These are phyloP conservation scores for Malus asiatica DNA, from an alignment of 306 rosid genomes.

Conservation along the genomic window DNA sequence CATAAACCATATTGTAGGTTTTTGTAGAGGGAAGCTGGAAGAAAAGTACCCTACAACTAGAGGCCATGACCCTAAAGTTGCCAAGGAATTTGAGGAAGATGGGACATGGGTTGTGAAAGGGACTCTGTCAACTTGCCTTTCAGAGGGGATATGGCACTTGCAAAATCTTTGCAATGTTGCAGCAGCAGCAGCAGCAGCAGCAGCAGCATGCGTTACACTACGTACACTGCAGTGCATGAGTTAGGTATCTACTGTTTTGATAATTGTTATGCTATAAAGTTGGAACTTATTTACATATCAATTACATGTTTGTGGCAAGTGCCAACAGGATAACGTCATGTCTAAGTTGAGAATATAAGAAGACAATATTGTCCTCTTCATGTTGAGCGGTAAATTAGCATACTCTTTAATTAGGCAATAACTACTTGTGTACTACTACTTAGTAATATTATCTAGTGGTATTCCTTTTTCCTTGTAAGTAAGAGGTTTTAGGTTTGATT, in stretches of 20 bases:
- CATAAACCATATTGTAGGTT: neutral
- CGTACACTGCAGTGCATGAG: neutral
- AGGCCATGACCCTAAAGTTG: neutral
- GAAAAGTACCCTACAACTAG: neutral
- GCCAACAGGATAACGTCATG: neutral
- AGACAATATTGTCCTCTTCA: neutral
- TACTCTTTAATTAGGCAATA: too few species aligned
- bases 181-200: neutral
- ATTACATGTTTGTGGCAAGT: neutral
- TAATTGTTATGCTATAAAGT: neutral
- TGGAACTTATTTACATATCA: neutral
- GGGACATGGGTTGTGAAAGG: conserved; percentile 9
- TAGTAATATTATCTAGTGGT: too few species aligned
- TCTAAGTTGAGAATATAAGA: neutral
- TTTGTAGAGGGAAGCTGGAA: neutral
- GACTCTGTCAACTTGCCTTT: neutral
- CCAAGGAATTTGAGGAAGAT: conserved; percentile 2
- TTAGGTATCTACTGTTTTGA: neutral
- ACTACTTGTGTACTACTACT: too few species aligned
- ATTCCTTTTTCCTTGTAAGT: fast-evolving
- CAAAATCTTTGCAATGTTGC: neutral
- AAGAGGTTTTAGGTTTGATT: too few species aligned
- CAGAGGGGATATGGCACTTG: neutral
- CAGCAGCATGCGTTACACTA: neutral
- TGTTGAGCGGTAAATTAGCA: neutral